These are phyloP conservation scores for Moesziomyces antarcticus DNA, from an alignment of 1,284 basidiomycete species.

Conservation along the genomic window DNA sequence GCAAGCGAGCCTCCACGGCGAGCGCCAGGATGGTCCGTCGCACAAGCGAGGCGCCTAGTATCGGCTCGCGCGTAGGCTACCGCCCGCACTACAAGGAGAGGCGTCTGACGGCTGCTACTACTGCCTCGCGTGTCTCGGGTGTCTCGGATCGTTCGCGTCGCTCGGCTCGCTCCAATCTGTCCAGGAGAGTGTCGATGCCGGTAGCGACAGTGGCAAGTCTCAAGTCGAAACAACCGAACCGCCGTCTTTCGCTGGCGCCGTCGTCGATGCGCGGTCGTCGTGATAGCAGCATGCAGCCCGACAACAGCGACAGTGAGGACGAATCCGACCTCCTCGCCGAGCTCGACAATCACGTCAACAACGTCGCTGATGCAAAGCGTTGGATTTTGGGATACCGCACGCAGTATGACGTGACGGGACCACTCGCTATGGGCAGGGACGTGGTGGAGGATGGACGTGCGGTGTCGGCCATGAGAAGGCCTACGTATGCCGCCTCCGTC, in stretches of 20 bases:
- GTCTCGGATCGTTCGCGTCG: constrained; percentile 4
- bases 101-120: constrained; percentile 11
- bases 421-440: constrained; percentile 4
- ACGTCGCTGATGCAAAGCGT: constrained; percentile 23
- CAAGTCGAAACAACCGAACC: constrained; percentile 1
- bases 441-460: constrained; percentile 13
- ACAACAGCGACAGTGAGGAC: constrained; percentile 8
- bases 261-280: constrained; percentile 1
- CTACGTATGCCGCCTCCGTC: constrained; percentile 38
- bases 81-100: constrained; percentile 2
- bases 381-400: constrained; percentile 15
- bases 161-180: constrained; percentile 7
- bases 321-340: constrained; percentile 19
- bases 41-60: neutral
- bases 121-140: constrained; percentile 3
- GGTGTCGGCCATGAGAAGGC: constrained; percentile 24
- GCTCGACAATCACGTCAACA: constrained; percentile 14
- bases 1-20: constrained; percentile 5
- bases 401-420: neutral
- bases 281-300: constrained; percentile 7
- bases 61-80: neutral
- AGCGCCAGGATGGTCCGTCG: neutral
- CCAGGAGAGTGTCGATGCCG: constrained; percentile 19
- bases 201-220: neutral
- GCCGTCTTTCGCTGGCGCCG: constrained; percentile 16